Conservation (phyloP, 768 basidiomycete genomes). For the Auriscalpium vulgare region DNA sequence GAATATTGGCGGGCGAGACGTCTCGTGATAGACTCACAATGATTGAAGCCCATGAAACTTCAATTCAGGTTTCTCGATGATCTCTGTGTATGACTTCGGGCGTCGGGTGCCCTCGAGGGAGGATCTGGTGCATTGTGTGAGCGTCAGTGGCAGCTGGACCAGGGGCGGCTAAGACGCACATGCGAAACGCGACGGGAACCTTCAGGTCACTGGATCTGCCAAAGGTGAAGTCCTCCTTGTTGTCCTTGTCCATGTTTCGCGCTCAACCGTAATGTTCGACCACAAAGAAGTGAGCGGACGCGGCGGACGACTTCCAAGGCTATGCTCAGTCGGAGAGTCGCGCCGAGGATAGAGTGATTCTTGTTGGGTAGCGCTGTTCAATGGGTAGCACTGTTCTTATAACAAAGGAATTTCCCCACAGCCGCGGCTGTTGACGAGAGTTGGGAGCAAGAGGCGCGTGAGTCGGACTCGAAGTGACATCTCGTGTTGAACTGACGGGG, state of each 20-base stretch:
- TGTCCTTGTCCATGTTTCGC: constrained; percentile 45
- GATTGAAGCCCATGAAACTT: constrained; percentile 83
- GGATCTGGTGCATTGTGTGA: constrained; percentile 38
- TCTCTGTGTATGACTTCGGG: constrained; percentile 63
- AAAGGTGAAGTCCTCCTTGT: constrained; percentile 86
- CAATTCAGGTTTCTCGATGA: constrained; percentile 77
- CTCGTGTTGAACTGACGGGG: no score
- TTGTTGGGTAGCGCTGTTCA: no score
- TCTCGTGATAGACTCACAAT: constrained; percentile 38
- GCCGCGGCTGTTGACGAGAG: no score
- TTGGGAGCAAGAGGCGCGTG: no score
- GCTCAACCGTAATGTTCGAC: no score
- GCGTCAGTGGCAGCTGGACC: neutral
- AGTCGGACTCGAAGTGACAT: no score
- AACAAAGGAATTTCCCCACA: no score
- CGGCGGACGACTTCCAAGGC: no score
- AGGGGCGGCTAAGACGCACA: constrained; percentile 37
- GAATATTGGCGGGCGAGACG: neutral
- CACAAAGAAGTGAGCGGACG: no score
- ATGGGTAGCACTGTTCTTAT: no score
- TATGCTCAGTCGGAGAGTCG: no score
- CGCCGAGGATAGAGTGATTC: no score
- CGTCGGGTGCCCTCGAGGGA: constrained; percentile 80
- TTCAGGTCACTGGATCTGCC: constrained; percentile 87
- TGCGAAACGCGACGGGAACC: constrained; percentile 78